Evolutionary conservation across 768 basidiomycete genomes (phyloP).

Genomic region (Trametes cingulata): DNA sequence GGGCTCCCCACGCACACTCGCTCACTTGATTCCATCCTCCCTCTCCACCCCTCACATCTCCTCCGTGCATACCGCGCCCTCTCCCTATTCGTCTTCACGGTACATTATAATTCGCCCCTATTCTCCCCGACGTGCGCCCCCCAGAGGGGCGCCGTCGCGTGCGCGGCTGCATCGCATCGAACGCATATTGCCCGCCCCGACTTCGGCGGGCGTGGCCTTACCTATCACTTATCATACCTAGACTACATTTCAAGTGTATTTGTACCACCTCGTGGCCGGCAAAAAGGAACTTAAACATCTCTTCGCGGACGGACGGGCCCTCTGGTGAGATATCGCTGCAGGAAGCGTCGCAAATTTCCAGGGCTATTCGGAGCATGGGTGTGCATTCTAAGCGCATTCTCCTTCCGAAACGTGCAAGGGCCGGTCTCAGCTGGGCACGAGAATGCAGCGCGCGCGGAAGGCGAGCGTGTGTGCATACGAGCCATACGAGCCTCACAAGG

Average conservation of each 20-base stretch:
- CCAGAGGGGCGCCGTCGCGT: constrained; percentile 9
- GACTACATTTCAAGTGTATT: constrained; percentile 23
- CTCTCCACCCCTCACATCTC: constrained; percentile 22
- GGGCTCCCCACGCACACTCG: constrained; percentile 15
- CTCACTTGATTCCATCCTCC: constrained; percentile 8
- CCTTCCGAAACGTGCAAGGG: constrained; percentile 8
- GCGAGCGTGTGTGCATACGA: constrained; percentile 8
- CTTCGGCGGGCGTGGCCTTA: constrained; percentile 3
- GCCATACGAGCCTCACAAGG: background rate
- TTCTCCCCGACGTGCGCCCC: constrained; percentile 10
- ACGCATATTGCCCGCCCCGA: constrained; percentile 9
- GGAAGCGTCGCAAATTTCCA: background rate
- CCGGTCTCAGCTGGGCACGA: constrained; percentile 13
- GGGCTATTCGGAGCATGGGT: constrained; percentile 3
- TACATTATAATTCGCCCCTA: constrained; percentile 24
- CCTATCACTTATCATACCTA: constrained; percentile 21
- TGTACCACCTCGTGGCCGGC: constrained; percentile 16
- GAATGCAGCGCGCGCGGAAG: constrained; percentile 1
- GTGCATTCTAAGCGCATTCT: background rate
- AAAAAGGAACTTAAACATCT: constrained; percentile 15
- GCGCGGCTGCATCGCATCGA: constrained; percentile 10
- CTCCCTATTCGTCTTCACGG: constrained; percentile 25
- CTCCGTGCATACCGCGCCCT: constrained; percentile 27
- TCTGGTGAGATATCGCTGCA: background rate
- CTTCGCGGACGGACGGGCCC: background rate